Percentiles rank a stretch among this genome's conserved stretches.
Conservation (phyloP, 2,329 filamentous ascomycete genomes). For the Pezicula radicicola region DNA sequence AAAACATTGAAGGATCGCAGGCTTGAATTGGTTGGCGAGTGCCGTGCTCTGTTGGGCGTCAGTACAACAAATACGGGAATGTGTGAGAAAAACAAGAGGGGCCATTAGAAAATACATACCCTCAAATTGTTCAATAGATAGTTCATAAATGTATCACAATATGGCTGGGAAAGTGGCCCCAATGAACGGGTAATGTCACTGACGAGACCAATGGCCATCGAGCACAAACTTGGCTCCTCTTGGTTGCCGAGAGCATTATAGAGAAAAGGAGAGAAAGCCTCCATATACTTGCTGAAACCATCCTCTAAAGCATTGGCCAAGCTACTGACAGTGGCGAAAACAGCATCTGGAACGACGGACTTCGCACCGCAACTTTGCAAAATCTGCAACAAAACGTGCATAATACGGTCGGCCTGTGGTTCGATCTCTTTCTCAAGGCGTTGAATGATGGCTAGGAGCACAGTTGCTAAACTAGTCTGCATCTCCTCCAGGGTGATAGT, state of each 20-base stretch:
- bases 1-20: conserved; percentile 95
- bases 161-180: conserved; percentile 86
- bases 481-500: conserved; percentile 95
- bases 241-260: conserved; percentile 94
- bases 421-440: conserved; percentile 88
- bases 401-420: conserved; percentile 89
- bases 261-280: conserved; percentile 86
- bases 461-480: conserved; percentile 91
- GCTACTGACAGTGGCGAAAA: conserved; percentile 90
- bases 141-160: conserved; percentile 98
- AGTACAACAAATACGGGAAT: conserved; percentile 19
- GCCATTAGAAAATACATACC: conserved; percentile 44
- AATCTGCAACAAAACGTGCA: conserved; percentile 82
- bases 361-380: conserved; percentile 75
- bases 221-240: conserved; percentile 89
- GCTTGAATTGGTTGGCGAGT: conserved; percentile 96
- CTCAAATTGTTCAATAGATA: conserved; percentile 88
- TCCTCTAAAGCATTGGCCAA: conserved; percentile 88
- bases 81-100: conserved; percentile 11
- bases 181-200: conserved; percentile 94
- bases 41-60: conserved; percentile 62
- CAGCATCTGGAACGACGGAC: conserved; percentile 89
- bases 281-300: conserved; percentile 97
- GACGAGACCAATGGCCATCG: conserved; percentile 95
- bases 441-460: conserved; percentile 86